phyloP scores from a whole-genome alignment of 2,329 filamentous ascomycete genomes.

The Truncatella angustata region DNA sequence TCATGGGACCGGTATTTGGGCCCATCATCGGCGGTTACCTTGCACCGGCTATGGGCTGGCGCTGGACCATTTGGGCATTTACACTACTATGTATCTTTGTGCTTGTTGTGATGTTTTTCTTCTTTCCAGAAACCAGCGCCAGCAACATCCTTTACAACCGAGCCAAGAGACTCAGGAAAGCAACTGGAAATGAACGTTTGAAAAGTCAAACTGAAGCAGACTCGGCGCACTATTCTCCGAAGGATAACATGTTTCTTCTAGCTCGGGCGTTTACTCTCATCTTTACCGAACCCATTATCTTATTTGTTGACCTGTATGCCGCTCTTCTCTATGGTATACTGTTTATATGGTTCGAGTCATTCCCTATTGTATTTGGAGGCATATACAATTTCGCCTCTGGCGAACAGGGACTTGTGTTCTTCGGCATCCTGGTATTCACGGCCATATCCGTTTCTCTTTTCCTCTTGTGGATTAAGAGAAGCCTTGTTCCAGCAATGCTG shows the following conservation, averaged over 20 bases:
- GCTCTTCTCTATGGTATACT: constrained; percentile 48
- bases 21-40: constrained; percentile 46
- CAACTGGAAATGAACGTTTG: constrained; percentile 32
- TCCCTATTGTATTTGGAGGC: constrained; percentile 49
- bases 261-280: constrained; percentile 20
- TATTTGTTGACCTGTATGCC: constrained; percentile 48
- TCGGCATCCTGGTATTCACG: too few species aligned
- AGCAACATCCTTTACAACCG: constrained; percentile 53
- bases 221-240: constrained; percentile 41
- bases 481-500: too few species aligned
- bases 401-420: too few species aligned
- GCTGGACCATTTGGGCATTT: constrained; percentile 51
- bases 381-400: constrained; percentile 50
- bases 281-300: constrained; percentile 52
- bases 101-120: constrained; percentile 44
- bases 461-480: too few species aligned
- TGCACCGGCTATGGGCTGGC: constrained; percentile 42
- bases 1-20: constrained; percentile 45
- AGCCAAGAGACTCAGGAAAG: constrained; percentile 45
- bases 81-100: constrained; percentile 37
- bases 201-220: constrained; percentile 53
- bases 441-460: too few species aligned
- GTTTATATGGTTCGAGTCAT: constrained; percentile 52
- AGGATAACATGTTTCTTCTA: constrained; percentile 47
- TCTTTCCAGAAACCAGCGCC: constrained; percentile 53